Evolutionary conservation across 2,329 filamentous ascomycete genomes (phyloP).

Genomic region (Paecilomyces sp.): DNA sequence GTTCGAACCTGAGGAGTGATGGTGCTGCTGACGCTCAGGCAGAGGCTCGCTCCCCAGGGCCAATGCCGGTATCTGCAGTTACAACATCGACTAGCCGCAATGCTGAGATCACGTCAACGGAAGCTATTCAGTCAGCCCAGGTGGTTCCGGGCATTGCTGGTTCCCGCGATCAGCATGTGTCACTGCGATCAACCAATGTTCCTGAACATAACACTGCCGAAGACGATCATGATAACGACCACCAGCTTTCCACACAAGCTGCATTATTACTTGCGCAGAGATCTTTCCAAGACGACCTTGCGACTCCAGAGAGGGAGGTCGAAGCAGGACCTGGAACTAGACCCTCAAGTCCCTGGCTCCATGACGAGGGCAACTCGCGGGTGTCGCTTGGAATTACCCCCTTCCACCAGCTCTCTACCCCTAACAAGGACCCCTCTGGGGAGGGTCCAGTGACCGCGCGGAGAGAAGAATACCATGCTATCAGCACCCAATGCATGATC

Average conservation of each 20-base stretch:
- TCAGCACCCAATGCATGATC: slow-evolving; percentile 35
- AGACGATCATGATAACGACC: slow-evolving; percentile 18
- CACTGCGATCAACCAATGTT: slow-evolving; percentile 31
- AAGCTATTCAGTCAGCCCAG: slow-evolving; percentile 32
- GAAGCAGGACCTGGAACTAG: slow-evolving; percentile 7
- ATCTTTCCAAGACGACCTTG: slow-evolving; percentile 32
- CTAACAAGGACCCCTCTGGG: slow-evolving; percentile 3
- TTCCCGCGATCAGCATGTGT: slow-evolving; percentile 24
- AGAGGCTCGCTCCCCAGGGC: not conserved
- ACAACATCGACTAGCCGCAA: not conserved
- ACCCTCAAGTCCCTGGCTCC: slow-evolving; percentile 1
- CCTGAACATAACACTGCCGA: slow-evolving; percentile 16
- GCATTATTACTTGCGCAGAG: slow-evolving; percentile 31
- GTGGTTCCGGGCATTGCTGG: slow-evolving; percentile 19
- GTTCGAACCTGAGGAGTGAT: not conserved
- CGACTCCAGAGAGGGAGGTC: slow-evolving; percentile 16
- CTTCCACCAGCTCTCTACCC: slow-evolving; percentile 16
- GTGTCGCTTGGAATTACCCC: slow-evolving; percentile 20
- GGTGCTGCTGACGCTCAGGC: not conserved
- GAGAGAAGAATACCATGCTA: slow-evolving; percentile 14
- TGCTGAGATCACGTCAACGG: slow-evolving; percentile 11
- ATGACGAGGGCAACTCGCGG: not conserved
- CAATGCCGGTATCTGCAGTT: slow-evolving; percentile 4
- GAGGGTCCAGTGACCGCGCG: slow-evolving; percentile 3
- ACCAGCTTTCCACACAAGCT: slow-evolving; percentile 33